Percentiles rank a stretch among this genome's conserved stretches.
Conservation (phyloP, 805 yeast species). For the Wickerhamomyces mucosus region DNA sequence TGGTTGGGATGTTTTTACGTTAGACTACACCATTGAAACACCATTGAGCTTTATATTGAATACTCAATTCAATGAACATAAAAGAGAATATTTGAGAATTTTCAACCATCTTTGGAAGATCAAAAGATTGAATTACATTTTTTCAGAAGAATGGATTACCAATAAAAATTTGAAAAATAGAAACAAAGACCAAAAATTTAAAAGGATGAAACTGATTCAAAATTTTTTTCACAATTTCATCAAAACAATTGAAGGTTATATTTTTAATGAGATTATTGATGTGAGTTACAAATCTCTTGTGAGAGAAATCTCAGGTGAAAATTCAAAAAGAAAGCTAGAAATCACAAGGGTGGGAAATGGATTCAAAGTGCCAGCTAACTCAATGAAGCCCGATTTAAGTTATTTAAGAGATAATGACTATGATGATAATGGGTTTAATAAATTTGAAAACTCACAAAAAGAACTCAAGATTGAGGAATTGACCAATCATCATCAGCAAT, state of each 20-base stretch:
- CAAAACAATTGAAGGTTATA: constrained; percentile 22
- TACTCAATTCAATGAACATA: constrained; percentile 32
- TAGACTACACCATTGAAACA: constrained; percentile 54
- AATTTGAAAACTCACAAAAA: constrained; percentile 10
- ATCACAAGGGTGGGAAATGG: constrained; percentile 13
- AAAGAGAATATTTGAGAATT: constrained; percentile 60
- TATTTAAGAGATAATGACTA: constrained; percentile 14
- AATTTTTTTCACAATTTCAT: constrained; percentile 25
- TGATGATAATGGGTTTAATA: constrained; percentile 2
- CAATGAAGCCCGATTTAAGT: constrained; percentile 21
- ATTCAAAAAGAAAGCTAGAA: background rate
- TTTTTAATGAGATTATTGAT: constrained; percentile 24
- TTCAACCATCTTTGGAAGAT: constrained; percentile 83
- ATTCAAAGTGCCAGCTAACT: constrained; percentile 18
- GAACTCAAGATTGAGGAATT: constrained; percentile 43
- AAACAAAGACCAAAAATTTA: constrained; percentile 18
- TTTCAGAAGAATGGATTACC: constrained; percentile 39
- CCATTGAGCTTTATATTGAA: constrained; percentile 52
- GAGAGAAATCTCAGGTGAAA: constrained; percentile 22
- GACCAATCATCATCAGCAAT: constrained; percentile 22
- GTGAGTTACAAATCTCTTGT: constrained; percentile 8
- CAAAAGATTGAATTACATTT: constrained; percentile 46
- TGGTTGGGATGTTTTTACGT: constrained; percentile 91
- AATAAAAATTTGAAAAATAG: constrained; percentile 22
- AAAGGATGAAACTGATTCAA: constrained; percentile 22